phyloP scores from a whole-genome alignment of 225 moss, liverwort and hornwort species.

The Antitrichia curtipendula region DNA sequence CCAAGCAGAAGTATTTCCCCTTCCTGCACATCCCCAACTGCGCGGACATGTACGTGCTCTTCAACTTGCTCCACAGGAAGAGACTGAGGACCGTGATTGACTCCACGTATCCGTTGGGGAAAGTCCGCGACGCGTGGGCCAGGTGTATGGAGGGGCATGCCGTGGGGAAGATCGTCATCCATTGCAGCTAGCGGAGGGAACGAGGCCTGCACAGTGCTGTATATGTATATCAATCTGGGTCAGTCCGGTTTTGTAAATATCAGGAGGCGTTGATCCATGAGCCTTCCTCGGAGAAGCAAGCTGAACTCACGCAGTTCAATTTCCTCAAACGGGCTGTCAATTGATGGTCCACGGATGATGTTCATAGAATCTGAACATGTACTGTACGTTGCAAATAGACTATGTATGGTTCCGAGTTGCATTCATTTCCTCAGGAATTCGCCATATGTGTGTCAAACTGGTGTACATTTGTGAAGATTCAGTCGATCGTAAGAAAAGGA shows the following conservation, averaged over 20 bases:
- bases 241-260: background rate
- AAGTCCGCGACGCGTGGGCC: slow-evolving; percentile 36
- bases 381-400: background rate
- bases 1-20: slow-evolving; percentile 32
- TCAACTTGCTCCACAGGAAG: slow-evolving; percentile 31
- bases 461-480: too few species aligned
- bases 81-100: slow-evolving; percentile 44
- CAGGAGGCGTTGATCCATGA: background rate
- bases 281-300: background rate
- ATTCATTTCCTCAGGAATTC: background rate
- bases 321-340: background rate
- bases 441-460: background rate
- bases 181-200: background rate
- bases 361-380: background rate
- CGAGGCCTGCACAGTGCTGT: background rate
- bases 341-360: background rate
- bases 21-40: slow-evolving; percentile 17
- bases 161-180: slow-evolving; percentile 54
- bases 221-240: background rate
- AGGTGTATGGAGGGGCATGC: slow-evolving; percentile 47
- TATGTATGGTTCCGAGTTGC: background rate
- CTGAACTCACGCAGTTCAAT: background rate
- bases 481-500: background rate
- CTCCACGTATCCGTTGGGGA: slow-evolving; percentile 26
- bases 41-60: slow-evolving; percentile 30